phyloP scores from a whole-genome alignment of 345 rosid species.

The Bruguiera parviflora region DNA sequence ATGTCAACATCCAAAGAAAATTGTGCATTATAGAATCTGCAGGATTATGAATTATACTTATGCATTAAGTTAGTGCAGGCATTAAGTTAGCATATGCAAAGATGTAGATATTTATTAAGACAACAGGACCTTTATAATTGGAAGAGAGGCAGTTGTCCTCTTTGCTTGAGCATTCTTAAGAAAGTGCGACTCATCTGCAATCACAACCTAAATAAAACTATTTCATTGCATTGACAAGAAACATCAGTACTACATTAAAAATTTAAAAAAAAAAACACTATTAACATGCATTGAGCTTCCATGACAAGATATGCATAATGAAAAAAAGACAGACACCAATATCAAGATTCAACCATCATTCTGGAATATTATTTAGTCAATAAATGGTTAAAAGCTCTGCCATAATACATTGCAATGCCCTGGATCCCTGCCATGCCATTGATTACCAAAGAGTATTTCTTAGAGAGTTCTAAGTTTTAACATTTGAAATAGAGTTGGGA shows the following conservation, averaged over 20 bases:
- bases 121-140: slow-evolving; percentile 71
- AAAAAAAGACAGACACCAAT: not conserved
- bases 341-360: not conserved
- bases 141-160: slow-evolving; percentile 80
- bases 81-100: slow-evolving; percentile 11
- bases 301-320: no score
- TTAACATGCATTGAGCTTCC: no score
- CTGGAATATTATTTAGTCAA: not conserved
- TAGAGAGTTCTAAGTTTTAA: no score
- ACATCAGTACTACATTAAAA: slow-evolving; percentile 6
- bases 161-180: slow-evolving; percentile 94
- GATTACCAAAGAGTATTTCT: not conserved
- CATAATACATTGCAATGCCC: slow-evolving; percentile 5
- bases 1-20: no score
- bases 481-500: no score
- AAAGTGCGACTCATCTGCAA: slow-evolving; percentile 96
- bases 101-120: slow-evolving; percentile 11
- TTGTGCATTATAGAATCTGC: no score
- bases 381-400: not conserved
- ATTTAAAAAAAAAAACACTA: not conserved
- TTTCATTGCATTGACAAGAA: slow-evolving; percentile 11
- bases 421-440: slow-evolving; percentile 2
- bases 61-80: not conserved
- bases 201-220: slow-evolving; percentile 65
- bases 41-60: not conserved